Evolutionary conservation across 768 basidiomycete species (phyloP), one percentile per base, ranked within the genome.

Genomic region (Scleroderma bovista): DNA sequence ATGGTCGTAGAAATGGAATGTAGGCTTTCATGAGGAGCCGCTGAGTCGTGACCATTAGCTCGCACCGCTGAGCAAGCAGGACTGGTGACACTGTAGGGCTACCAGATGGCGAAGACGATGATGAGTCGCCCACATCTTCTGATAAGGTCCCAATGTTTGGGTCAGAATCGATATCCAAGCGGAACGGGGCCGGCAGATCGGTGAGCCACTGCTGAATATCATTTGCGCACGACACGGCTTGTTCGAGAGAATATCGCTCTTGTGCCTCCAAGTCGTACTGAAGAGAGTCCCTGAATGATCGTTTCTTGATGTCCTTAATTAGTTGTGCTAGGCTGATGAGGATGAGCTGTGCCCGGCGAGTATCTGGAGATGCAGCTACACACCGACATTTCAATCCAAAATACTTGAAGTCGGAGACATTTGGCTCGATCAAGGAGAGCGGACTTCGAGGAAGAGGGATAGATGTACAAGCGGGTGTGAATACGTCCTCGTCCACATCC

Each of bases 371-470:
- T 37, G 5, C 5, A 31, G 54, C 23, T 17, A 26, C 74, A 52
- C 65, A 85, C 84, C 77, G 75, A 68, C 80, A 84, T 57, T 81
- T 81, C 44, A 78, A 69, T 47, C 75, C 72, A 58, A 81, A 78
- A 56, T 78, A 79, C 40, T 71, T 66, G 50, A 69, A 74, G 34
- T 69, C 70, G 7, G 60, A 68, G 40, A 69, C 55, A 42, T 61
- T 65, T 3, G 63, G 61, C 41, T 67, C 59, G 17, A 57, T 43
- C 11, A 58, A 19, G 2, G 65, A 64, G 11, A 59, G 52, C 0
- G 61, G 56, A 44, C 56, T 59, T 26, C 57, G 60, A 19, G 74
- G 73, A 9, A 67, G 61, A 3, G 78, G 79, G 1, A 79, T 53
- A 20, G 67, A 63, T 2, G 71, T 74, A 19, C 76, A 78, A 1